phyloP scores from a whole-genome alignment of 83 land plant genomes.

The Isoetes engelmannii region DNA sequence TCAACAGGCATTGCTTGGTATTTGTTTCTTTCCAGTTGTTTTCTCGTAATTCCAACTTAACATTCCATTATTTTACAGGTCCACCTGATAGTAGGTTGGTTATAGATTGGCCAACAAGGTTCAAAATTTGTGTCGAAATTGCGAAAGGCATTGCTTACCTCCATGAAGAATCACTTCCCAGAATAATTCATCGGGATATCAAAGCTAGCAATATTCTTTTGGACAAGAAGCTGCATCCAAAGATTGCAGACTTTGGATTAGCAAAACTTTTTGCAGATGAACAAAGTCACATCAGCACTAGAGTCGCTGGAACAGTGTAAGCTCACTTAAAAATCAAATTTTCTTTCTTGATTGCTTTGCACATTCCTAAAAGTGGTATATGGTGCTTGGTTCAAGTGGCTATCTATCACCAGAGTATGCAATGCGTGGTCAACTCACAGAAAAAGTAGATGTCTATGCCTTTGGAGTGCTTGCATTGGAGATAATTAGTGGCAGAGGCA shows the following conservation, averaged over 20 bases:
- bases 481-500: slow-evolving; percentile 5
- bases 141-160: slow-evolving; percentile 25
- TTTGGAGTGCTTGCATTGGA: slow-evolving; percentile 7
- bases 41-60: background rate
- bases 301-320: slow-evolving; percentile 13
- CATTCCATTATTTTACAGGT: background rate
- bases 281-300: slow-evolving; percentile 4
- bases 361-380: too few relatives aligned
- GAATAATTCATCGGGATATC: slow-evolving; percentile 44
- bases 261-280: slow-evolving; percentile 23
- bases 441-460: too few relatives aligned
- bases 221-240: slow-evolving; percentile 34
- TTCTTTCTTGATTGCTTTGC: too few relatives aligned
- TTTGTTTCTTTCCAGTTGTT: background rate
- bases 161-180: slow-evolving; percentile 22
- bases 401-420: too few relatives aligned
- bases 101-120: slow-evolving; percentile 23
- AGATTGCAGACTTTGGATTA: slow-evolving; percentile 46
- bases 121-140: slow-evolving; percentile 22
- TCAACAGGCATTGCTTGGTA: background rate
- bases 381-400: too few relatives aligned
- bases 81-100: background rate
- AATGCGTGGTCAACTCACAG: too few relatives aligned
- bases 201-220: slow-evolving; percentile 46
- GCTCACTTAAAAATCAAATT: background rate